A percentile compares a stretch with the other conserved stretches of the same genome.
These are phyloP conservation scores for Synchytrium microbalum DNA, from an alignment of 371 early-diverging fungal genomes.

Conservation along the genomic window DNA sequence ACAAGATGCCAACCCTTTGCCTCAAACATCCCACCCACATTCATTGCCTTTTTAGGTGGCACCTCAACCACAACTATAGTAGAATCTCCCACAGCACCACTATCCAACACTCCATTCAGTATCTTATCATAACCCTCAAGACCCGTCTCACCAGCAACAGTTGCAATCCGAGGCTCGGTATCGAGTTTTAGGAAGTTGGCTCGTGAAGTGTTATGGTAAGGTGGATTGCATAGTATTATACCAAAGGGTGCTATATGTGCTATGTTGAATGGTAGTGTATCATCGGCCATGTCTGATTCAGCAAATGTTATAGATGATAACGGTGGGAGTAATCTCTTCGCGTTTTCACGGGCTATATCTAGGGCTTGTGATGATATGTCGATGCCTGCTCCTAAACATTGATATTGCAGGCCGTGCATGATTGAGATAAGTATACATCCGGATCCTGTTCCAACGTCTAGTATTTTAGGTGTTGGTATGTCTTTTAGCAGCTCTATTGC, in stretches of 20 bases:
- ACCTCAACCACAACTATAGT: neutral
- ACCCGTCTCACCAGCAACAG: slow-evolving; percentile 57
- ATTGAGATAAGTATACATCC: neutral
- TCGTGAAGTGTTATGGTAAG: slow-evolving; percentile 47
- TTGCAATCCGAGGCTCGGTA: slow-evolving; percentile 56
- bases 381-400: neutral
- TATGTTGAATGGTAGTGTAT: neutral
- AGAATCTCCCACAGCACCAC: neutral
- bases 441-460: neutral
- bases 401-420: neutral
- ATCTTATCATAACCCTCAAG: slow-evolving; percentile 56
- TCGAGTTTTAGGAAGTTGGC: slow-evolving; percentile 22
- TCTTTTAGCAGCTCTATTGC: neutral
- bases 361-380: neutral
- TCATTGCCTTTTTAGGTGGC: slow-evolving; percentile 11
- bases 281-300: neutral
- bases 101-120: slow-evolving; percentile 20
- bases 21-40: slow-evolving; percentile 38
- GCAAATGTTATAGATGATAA: neutral
- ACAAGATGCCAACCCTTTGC: slow-evolving; percentile 16
- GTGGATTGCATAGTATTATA: slow-evolving; percentile 68
- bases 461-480: neutral
- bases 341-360: neutral
- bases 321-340: neutral
- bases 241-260: slow-evolving; percentile 35